Percentiles rank a stretch among this genome's conserved stretches.
Evolutionary conservation across 169 alveolate species (phyloP).

Genomic region (Babesia ovata): DNA sequence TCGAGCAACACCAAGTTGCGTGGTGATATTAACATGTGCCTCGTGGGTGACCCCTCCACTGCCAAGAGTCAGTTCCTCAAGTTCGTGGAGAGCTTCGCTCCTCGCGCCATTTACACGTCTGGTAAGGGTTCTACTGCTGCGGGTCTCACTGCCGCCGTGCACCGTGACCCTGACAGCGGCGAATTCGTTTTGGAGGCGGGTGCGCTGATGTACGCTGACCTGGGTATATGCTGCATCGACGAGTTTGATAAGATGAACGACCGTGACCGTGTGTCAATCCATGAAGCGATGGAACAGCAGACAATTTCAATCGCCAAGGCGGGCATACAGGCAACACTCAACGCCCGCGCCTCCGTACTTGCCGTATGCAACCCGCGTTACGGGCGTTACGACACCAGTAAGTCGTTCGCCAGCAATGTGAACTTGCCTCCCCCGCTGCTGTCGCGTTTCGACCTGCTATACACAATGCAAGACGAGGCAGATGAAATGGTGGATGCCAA

Average conservation of each 20-base stretch:
- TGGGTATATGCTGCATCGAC: conserved; percentile 97
- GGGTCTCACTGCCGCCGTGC: conserved; percentile 97
- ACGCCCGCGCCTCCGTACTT: conserved; percentile 97
- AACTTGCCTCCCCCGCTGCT: conserved; percentile 95
- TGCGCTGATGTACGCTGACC: conserved; percentile 96
- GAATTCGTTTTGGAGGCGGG: conserved; percentile 97
- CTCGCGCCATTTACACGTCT: conserved; percentile 93
- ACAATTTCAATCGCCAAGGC: conserved; percentile 97
- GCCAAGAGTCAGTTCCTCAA: conserved; percentile 95
- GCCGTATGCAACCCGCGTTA: conserved; percentile 98
- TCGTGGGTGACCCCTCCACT: conserved; percentile 99
- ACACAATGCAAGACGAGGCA: conserved; percentile 91
- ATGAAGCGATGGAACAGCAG: conserved; percentile 98
- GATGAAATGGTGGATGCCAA: conserved; percentile 87
- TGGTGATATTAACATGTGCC: conserved; percentile 95
- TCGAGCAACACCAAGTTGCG: conserved; percentile 91
- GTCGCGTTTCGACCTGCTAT: conserved; percentile 95
- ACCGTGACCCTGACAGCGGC: conserved; percentile 95
- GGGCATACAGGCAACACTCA: conserved; percentile 97
- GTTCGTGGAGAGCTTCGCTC: conserved; percentile 89
- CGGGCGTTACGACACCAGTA: conserved; percentile 93
- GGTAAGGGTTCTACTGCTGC: conserved; percentile 98
- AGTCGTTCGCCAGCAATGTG: conserved; percentile 88
- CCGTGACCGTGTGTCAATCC: conserved; percentile 97
- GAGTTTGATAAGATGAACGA: conserved; percentile 98